A percentile compares a stretch with the other conserved stretches of the same genome.
Evolutionary conservation across 768 basidiomycete genomes (phyloP).

Genomic region (Kwoniella sp.): DNA sequence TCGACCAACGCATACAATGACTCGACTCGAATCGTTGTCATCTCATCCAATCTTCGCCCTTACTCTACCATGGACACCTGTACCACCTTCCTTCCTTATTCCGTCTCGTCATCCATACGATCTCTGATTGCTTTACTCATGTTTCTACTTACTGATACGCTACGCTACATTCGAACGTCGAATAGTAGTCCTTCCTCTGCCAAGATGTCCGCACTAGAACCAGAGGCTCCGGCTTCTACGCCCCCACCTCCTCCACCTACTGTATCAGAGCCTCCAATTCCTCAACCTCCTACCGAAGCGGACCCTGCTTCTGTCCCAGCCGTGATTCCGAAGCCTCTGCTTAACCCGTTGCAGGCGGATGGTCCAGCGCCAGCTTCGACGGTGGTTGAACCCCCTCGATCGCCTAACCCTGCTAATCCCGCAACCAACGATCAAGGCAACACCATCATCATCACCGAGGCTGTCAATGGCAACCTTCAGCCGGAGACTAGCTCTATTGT

Average conservation of each 20-base stretch:
- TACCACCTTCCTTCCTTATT: neutral
- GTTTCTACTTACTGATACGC: neutral
- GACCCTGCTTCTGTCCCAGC: slow-evolving; percentile 1
- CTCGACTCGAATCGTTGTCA: neutral
- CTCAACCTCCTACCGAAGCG: slow-evolving; percentile 2
- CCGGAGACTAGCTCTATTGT: neutral
- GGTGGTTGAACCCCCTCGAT: slow-evolving; percentile 46
- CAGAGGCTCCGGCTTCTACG: slow-evolving; percentile 4
- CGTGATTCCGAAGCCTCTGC: slow-evolving; percentile 37
- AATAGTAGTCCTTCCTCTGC: neutral
- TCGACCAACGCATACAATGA: neutral
- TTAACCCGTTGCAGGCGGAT: slow-evolving; percentile 45
- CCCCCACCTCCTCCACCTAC: slow-evolving; percentile 27
- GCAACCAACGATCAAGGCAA: slow-evolving; percentile 39
- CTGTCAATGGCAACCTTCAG: neutral
- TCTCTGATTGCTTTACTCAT: neutral
- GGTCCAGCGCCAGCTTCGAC: slow-evolving; percentile 41
- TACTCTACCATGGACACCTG: neutral
- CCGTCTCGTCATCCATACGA: no score
- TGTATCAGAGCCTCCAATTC: slow-evolving; percentile 9
- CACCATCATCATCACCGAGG: slow-evolving; percentile 2
- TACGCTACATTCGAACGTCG: neutral
- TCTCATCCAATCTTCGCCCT: neutral
- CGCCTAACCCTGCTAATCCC: slow-evolving; percentile 35
- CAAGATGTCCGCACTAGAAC: slow-evolving; percentile 14